phyloP scores from a whole-genome alignment of 257 asterid species.

The Apocynum venetum region DNA sequence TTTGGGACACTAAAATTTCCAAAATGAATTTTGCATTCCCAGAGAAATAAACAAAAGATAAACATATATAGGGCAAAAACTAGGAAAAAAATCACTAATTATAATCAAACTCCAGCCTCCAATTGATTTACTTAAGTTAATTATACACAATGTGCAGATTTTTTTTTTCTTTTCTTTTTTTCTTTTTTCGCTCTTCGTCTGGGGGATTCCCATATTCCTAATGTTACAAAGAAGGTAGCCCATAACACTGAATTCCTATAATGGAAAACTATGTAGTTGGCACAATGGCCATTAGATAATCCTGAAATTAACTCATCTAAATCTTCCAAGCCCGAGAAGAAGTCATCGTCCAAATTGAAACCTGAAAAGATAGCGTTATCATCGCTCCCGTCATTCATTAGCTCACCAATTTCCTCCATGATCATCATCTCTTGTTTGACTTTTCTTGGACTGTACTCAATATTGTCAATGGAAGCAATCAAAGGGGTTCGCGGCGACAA shows the following conservation, averaged over 20 bases:
- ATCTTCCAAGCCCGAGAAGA: slow-evolving; percentile 64
- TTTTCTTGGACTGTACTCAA: not conserved
- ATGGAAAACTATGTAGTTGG: not conserved
- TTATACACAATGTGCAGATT: not conserved
- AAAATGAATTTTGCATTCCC: no score
- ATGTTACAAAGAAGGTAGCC: not conserved
- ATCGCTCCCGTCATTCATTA: not conserved
- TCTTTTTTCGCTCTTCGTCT: no score
- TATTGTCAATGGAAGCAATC: slow-evolving; percentile 5
- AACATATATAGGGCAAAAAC: not conserved
- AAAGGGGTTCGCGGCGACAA: slow-evolving; percentile 16
- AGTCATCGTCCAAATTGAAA: slow-evolving; percentile 43
- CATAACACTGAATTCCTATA: not conserved
- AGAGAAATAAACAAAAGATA: not conserved
- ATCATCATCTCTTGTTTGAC: slow-evolving; percentile 23
- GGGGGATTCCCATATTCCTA: not conserved
- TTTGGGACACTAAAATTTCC: no score
- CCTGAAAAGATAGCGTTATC: slow-evolving; percentile 25
- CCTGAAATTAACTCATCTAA: slow-evolving; percentile 35
- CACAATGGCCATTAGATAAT: slow-evolving; percentile 5
- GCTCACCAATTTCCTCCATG: not conserved
- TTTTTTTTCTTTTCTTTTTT: not conserved
- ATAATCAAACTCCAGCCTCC: not conserved
- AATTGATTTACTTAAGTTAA: not conserved
- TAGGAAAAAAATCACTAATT: not conserved